Evolutionary conservation across 371 early-diverging fungal species (phyloP), one percentile per base, ranked within the genome.

Genomic region (Rhizomucor pusillus): DNA sequence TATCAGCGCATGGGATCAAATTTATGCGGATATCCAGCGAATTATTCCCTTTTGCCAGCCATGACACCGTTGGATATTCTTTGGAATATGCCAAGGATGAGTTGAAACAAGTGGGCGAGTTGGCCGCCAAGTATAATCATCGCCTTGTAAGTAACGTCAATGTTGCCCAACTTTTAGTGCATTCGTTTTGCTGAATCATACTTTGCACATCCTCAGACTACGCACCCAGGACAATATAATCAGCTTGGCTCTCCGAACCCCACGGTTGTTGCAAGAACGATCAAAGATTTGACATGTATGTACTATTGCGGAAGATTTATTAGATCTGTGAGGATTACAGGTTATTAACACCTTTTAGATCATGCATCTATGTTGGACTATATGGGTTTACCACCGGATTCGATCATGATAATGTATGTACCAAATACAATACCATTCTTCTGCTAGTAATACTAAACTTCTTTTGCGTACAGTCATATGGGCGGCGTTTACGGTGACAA

Each of bases 1-100:
- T 36, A 11, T 16, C 47, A 69, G 71, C 63, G 1, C 57, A 71
- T 33, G 50, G 66, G 11, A 77, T 77, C 19, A 67, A 57, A 40
- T 78, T 78, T 43, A 78, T 78, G 79, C 57, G 79, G 3, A 53
- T 78, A 7, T 74, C 74, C 9, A 71, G 71, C 59, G 71, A 78
- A 18, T 57, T 78, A 11, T 78, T 78, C 43, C 79, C 79, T 6
- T 69, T 77, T 33, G 77, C 71, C 2, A 67, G 69, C 33, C 77
- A 77, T 52, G 66, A 77, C 25, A 52, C 62, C 34, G 52, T 44
- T 37, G 77, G 74, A 1, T 73, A 73, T 29, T 52, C 65, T 11
- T 56, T 75, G 36, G 70, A 69, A 19, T 73, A 58, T 63, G 74
- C 74, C 7, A 47, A 59, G 14, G 58, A 71, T 1, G 67, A 67